Conservation (phyloP, 1,284 basidiomycete genomes). For the Sporisorium graminicola region DNA sequence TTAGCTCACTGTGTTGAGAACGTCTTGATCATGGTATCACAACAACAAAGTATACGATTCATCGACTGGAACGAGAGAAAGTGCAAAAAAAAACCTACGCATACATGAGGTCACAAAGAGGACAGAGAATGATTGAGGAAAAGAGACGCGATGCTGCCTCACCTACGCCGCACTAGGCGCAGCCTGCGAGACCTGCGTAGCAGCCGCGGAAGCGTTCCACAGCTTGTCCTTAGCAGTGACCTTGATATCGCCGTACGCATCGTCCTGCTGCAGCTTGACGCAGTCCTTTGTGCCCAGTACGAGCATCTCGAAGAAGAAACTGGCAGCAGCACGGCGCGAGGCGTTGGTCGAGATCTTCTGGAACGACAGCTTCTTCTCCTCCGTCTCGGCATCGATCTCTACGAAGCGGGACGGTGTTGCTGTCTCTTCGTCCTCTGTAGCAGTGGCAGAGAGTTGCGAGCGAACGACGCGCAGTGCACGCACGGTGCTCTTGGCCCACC, state of each 20-base stretch:
- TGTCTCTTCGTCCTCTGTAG: background rate
- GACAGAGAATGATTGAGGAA: background rate
- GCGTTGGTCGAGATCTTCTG: constrained; percentile 82
- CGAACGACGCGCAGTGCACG: constrained; percentile 88
- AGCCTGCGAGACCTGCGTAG: constrained; percentile 11
- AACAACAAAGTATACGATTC: background rate
- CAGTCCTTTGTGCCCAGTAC: constrained; percentile 93
- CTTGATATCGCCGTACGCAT: constrained; percentile 84
- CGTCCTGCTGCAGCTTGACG: constrained; percentile 80
- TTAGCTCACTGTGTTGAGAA: background rate
- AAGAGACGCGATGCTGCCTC: background rate
- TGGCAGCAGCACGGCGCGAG: constrained; percentile 87
- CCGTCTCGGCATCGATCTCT: constrained; percentile 30
- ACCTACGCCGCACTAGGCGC: constrained; percentile 10
- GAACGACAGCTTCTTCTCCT: constrained; percentile 77
- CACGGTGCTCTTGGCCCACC: constrained; percentile 87
- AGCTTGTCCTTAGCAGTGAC: constrained; percentile 85
- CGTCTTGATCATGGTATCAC: background rate
- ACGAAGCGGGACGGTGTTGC: constrained; percentile 46
- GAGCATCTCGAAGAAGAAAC: constrained; percentile 97
- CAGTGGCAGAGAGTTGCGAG: constrained; percentile 75
- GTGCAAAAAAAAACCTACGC: constrained; percentile 15
- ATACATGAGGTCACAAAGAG: constrained; percentile 17
- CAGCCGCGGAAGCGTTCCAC: constrained; percentile 60
- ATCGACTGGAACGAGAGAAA: background rate